A percentile compares a stretch with the other conserved stretches of the same genome.
These are phyloP conservation scores for Heliamphora exappendiculata DNA, from an alignment of 148 eudicot genomes.

Conservation along the genomic window DNA sequence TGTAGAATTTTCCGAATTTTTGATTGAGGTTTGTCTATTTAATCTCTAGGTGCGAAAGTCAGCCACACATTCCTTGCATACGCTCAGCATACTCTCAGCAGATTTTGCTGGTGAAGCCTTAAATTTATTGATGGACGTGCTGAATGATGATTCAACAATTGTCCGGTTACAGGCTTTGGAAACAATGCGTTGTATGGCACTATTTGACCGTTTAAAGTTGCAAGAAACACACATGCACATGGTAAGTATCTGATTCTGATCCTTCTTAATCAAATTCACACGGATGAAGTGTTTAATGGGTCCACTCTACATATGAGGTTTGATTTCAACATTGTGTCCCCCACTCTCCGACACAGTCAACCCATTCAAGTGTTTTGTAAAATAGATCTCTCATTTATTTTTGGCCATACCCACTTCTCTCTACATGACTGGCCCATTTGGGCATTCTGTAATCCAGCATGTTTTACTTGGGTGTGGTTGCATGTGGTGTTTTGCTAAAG, in stretches of 20 bases:
- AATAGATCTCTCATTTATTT: background rate
- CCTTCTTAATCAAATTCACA: conserved; percentile 6
- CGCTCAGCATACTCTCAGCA: conserved; percentile 41
- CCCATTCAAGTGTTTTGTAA: background rate
- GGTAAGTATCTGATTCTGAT: conserved; percentile 40
- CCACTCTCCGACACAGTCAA: background rate
- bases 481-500: too few species aligned
- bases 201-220: conserved; percentile 42
- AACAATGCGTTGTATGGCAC: conserved; percentile 56
- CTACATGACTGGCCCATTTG: background rate
- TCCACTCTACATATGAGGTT: background rate
- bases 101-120: conserved; percentile 58
- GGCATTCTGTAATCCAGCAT: background rate
- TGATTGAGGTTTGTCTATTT: conserved; percentile 19
- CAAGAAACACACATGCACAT: conserved; percentile 54
- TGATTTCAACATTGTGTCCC: background rate
- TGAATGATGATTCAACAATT: conserved; percentile 72
- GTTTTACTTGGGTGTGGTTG: too few species aligned
- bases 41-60: conserved; percentile 71
- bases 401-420: background rate
- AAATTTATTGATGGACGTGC: conserved; percentile 53
- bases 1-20: background rate
- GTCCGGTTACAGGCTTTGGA: conserved; percentile 66
- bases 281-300: background rate
- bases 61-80: conserved; percentile 63